Percentiles rank a stretch among this genome's conserved stretches.
phyloP scores from a whole-genome alignment of 805 yeast species.

The Candida palmyrensis region DNA sequence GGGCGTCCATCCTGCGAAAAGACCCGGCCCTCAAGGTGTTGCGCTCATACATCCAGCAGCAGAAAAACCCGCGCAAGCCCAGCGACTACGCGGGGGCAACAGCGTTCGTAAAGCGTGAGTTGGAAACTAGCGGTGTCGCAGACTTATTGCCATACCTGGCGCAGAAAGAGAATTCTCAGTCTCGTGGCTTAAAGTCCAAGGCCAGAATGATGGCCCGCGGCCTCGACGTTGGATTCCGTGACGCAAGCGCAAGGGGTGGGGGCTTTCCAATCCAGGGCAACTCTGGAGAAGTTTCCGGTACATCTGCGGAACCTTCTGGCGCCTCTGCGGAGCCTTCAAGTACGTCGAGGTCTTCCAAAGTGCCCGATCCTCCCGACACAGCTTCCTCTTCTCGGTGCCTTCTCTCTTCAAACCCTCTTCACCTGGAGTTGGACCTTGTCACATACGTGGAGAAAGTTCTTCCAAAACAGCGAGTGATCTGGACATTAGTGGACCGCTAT shows the following conservation, averaged over 20 bases:
- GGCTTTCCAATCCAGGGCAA: not conserved
- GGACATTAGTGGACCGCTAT: conserved; percentile 51
- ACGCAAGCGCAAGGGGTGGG: no score
- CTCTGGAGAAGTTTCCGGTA: no score
- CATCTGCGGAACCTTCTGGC: no score
- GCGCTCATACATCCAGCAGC: conserved; percentile 2
- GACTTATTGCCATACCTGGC: conserved; percentile 17
- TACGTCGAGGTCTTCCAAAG: not conserved
- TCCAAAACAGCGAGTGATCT: conserved; percentile 48
- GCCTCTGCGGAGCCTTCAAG: no score
- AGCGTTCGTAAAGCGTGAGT: conserved; percentile 12
- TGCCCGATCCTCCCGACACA: not conserved
- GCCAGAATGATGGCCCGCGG: not conserved
- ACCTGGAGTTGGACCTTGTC: conserved; percentile 26
- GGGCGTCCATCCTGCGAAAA: conserved; percentile 19
- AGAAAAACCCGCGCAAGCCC: not conserved
- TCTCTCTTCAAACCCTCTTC: no score
- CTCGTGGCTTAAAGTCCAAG: conserved; percentile 2
- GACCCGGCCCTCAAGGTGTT: conserved; percentile 11
- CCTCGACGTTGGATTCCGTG: not conserved
- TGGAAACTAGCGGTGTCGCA: conserved; percentile 18
- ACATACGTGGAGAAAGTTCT: conserved; percentile 28
- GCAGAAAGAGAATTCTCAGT: not conserved
- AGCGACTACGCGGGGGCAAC: conserved; percentile 7
- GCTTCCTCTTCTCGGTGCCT: no score